Conservation (phyloP, 2,329 filamentous ascomycete genomes). For the Venturia nashicola region DNA sequence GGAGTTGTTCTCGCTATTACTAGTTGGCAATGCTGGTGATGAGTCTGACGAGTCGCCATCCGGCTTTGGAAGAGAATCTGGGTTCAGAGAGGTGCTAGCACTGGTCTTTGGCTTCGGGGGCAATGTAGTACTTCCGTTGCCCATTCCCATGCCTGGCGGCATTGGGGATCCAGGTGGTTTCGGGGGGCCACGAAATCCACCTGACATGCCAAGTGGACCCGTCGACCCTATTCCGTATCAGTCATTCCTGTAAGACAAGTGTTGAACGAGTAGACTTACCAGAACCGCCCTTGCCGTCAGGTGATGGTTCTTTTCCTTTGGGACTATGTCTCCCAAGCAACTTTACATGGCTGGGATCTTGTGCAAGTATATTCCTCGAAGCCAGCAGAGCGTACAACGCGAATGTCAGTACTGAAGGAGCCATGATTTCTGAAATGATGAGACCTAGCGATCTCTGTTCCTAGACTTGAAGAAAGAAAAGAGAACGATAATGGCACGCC, state of each 20-base stretch:
- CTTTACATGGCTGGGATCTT: neutral
- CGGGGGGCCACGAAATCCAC: neutral
- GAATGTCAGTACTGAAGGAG: neutral
- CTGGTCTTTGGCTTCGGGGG: neutral
- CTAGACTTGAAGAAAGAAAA: neutral
- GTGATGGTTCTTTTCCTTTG: neutral
- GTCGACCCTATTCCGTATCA: neutral
- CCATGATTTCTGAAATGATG: neutral
- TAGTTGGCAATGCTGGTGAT: neutral
- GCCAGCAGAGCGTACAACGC: neutral
- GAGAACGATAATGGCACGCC: neutral
- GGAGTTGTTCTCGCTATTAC: neutral
- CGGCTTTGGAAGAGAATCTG: too few species aligned
- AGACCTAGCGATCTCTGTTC: neutral
- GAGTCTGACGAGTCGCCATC: too few species aligned
- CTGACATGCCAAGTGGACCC: neutral
- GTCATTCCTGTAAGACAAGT: too few species aligned
- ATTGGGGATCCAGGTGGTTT: neutral
- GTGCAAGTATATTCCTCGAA: neutral
- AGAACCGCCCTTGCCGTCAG: neutral
- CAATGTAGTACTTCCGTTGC: neutral
- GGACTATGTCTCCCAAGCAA: neutral
- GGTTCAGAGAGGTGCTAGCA: neutral
- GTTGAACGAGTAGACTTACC: neutral
- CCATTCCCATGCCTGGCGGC: neutral